These are phyloP conservation scores for Sporothrix dimorphospora DNA, from an alignment of 2,329 filamentous ascomycete species.

Conservation along the genomic window DNA sequence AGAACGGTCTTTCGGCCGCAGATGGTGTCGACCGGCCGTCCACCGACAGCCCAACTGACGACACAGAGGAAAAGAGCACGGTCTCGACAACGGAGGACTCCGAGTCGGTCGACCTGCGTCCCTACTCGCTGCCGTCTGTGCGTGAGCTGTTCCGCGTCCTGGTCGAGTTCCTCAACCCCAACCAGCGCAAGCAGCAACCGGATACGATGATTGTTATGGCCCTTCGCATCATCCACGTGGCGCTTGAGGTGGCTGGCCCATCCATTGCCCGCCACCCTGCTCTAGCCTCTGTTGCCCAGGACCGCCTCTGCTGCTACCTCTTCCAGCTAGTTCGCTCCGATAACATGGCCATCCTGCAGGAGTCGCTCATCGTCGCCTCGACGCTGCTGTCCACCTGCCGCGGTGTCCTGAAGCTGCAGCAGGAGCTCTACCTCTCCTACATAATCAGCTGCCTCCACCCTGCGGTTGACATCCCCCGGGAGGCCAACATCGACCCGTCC, in stretches of 20 bases:
- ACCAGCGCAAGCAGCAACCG: conserved; percentile 89
- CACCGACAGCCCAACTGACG: conserved; percentile 29
- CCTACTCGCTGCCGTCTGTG: conserved; percentile 93
- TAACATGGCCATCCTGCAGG: conserved; percentile 91
- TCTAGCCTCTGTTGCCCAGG: conserved; percentile 83
- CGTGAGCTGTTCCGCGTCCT: conserved; percentile 91
- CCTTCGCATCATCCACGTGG: conserved; percentile 93
- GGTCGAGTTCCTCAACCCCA: conserved; percentile 90
- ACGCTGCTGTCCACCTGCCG: conserved; percentile 90
- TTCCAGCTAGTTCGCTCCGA: conserved; percentile 97
- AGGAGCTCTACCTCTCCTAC: conserved; percentile 94
- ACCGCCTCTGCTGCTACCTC: conserved; percentile 88
- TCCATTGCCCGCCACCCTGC: conserved; percentile 92
- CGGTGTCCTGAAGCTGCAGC: conserved; percentile 88
- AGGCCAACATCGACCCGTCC: conserved; percentile 85
- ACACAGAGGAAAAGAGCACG: conserved; percentile 32
- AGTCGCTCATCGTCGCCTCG: conserved; percentile 87
- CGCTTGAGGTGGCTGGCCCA: conserved; percentile 91
- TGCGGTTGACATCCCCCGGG: conserved; percentile 88
- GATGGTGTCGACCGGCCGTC: conserved; percentile 25
- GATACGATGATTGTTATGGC: conserved; percentile 98
- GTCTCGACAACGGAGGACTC: conserved; percentile 37
- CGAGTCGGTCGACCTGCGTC: conserved; percentile 67
- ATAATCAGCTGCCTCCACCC: conserved; percentile 92
- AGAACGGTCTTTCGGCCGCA: neutral